Percentiles rank a stretch among this genome's conserved stretches.
phyloP scores from a whole-genome alignment of 148 eudicot species.

The Hydrangea macrophylla region DNA sequence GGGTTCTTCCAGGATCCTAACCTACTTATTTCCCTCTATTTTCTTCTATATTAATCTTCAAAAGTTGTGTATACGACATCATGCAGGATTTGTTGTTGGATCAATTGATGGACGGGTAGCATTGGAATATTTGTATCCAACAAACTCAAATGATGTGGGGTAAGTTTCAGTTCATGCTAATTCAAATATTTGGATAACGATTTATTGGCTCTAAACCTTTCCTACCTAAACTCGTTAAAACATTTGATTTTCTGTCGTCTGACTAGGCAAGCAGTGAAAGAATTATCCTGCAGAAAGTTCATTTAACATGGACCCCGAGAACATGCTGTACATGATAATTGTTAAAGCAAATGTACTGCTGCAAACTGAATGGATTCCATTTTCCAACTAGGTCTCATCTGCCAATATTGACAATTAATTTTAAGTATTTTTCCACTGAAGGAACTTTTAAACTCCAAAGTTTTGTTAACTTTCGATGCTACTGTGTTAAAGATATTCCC shows the following conservation, averaged over 20 bases:
- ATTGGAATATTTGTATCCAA: conserved; percentile 45
- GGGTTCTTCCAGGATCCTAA: background rate
- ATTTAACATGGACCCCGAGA: background rate
- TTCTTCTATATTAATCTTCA: background rate
- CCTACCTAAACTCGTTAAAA: background rate
- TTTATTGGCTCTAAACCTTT: background rate
- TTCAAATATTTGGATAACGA: background rate
- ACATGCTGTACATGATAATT: background rate
- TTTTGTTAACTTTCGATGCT: too few species aligned
- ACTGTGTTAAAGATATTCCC: too few species aligned
- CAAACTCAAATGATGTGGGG: conserved; percentile 53
- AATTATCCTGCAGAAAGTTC: background rate
- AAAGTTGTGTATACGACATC: background rate
- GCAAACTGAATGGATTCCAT: too few species aligned
- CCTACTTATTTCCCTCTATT: conserved; percentile 1
- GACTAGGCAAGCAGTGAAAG: background rate
- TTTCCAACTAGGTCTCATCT: too few species aligned
- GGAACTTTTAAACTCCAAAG: too few species aligned
- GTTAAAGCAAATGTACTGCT: too few species aligned
- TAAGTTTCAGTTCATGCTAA: conserved; percentile 24
- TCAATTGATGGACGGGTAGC: conserved; percentile 82
- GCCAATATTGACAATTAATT: too few species aligned
- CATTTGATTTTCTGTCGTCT: background rate
- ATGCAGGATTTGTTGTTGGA: conserved; percentile 81
- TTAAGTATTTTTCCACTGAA: too few species aligned